phyloP scores from a whole-genome alignment of 352 stramenopile genomes.

The Albugo candida region DNA sequence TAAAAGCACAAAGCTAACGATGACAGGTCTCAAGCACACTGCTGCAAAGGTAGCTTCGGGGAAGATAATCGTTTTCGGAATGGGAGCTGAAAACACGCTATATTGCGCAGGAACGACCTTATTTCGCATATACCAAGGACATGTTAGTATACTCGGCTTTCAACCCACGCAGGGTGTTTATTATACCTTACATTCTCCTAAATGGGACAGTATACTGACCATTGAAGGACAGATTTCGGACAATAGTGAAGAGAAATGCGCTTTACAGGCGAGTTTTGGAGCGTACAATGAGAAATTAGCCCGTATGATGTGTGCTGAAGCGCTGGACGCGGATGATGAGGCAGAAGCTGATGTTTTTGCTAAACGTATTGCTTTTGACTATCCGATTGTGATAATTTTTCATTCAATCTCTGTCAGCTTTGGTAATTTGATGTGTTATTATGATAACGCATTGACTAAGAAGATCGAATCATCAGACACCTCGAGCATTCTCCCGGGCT shows the following conservation, averaged over 20 bases:
- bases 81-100: conserved; percentile 23
- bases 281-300: conserved; percentile 23
- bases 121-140: conserved; percentile 62
- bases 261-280: conserved; percentile 32
- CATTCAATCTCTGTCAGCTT: conserved; percentile 36
- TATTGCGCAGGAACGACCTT: conserved; percentile 49
- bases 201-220: conserved; percentile 57
- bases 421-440: conserved; percentile 62
- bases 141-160: conserved; percentile 51
- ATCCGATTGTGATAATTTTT: conserved; percentile 56
- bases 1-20: background rate
- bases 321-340: conserved; percentile 43
- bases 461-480: conserved; percentile 2
- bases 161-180: conserved; percentile 43
- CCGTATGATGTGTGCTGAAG: conserved; percentile 18
- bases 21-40: conserved; percentile 11
- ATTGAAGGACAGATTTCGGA: conserved; percentile 19
- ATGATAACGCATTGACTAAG: conserved; percentile 19
- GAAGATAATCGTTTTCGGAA: conserved; percentile 40
- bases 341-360: conserved; percentile 44
- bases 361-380: conserved; percentile 29
- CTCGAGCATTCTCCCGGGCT: conserved; percentile 38
- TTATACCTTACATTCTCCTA: conserved; percentile 62
- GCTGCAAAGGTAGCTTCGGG: conserved; percentile 31
- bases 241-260: conserved; percentile 6